Percentiles rank a stretch among this genome's conserved stretches.
Conservation (phyloP, 768 basidiomycete species). For the Chlorophyllum brunneum region DNA sequence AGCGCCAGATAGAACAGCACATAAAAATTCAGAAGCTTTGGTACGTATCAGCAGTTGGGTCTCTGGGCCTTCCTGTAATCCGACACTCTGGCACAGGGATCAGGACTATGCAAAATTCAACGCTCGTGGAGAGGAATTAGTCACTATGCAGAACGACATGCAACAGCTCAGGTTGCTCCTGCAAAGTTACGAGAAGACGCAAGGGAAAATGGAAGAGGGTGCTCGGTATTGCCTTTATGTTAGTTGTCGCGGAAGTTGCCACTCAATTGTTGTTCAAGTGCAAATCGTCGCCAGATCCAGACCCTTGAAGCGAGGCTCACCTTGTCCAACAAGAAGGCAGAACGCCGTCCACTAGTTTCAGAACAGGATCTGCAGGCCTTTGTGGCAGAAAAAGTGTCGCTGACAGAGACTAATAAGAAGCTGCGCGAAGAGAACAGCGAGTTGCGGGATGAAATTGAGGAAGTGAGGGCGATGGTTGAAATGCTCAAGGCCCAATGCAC, state of each 20-base stretch:
- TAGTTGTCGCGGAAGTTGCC: not conserved
- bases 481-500: constrained; percentile 54
- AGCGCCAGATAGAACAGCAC: constrained; percentile 81
- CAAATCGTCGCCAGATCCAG: constrained; percentile 57
- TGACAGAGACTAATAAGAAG: constrained; percentile 47
- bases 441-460: constrained; percentile 45
- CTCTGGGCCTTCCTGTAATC: not conserved
- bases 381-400: constrained; percentile 39
- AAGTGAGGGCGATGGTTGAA: constrained; percentile 70
- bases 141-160: constrained; percentile 50
- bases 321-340: constrained; percentile 40
- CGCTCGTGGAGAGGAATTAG: constrained; percentile 55
- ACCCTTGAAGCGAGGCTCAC: constrained; percentile 54
- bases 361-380: constrained; percentile 42
- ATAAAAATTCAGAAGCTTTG: constrained; percentile 74
- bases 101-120: constrained; percentile 70
- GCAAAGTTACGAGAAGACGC: constrained; percentile 52
- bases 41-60: constrained; percentile 38
- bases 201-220: constrained; percentile 50
- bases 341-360: constrained; percentile 24
- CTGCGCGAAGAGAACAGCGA: constrained; percentile 55
- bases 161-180: constrained; percentile 65
- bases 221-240: constrained; percentile 43
- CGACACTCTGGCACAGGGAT: constrained; percentile 49
- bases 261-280: constrained; percentile 29